Evolutionary conservation across 257 asterid species (phyloP).

Genomic region (Plantago elongata): DNA sequence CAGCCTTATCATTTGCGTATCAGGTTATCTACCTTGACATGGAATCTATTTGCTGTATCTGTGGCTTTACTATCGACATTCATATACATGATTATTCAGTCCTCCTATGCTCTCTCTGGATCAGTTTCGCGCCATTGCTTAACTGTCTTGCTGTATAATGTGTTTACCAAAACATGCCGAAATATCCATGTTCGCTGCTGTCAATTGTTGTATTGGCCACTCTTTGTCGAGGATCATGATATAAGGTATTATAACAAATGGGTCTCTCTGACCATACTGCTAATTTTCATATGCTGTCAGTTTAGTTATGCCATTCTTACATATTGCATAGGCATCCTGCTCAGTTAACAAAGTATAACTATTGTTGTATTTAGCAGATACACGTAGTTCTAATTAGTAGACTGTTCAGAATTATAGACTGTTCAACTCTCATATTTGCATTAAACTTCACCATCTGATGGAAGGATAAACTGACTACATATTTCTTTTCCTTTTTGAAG

Average conservation of each 20-base stretch:
- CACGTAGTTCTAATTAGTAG: background rate
- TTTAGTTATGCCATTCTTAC: background rate
- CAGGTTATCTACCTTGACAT: conserved; percentile 56
- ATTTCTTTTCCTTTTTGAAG: too few species aligned
- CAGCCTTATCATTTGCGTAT: conserved; percentile 25
- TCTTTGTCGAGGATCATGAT: conserved; percentile 60
- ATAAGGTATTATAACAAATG: conserved; percentile 44
- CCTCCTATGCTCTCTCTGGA: conserved; percentile 33
- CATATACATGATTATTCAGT: conserved; percentile 61
- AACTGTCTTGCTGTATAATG: conserved; percentile 29
- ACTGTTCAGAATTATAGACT: background rate
- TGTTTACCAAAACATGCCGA: conserved; percentile 52
- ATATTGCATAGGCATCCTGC: background rate
- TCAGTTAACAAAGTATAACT: conserved; percentile 10
- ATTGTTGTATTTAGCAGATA: conserved; percentile 1
- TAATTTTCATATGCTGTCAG: conserved; percentile 7
- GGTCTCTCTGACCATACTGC: conserved; percentile 7
- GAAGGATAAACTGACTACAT: too few species aligned
- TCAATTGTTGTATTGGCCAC: conserved; percentile 85
- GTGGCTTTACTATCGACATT: conserved; percentile 66
- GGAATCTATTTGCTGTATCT: conserved; percentile 54
- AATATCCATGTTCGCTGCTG: conserved; percentile 62
- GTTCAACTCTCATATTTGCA: too few species aligned
- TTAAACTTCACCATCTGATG: too few species aligned
- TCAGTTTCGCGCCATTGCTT: conserved; percentile 37